Percentiles rank a stretch among this genome's conserved stretches.
Evolutionary conservation across 805 yeast species (phyloP).

Genomic region (Candida palmyrensis): DNA sequence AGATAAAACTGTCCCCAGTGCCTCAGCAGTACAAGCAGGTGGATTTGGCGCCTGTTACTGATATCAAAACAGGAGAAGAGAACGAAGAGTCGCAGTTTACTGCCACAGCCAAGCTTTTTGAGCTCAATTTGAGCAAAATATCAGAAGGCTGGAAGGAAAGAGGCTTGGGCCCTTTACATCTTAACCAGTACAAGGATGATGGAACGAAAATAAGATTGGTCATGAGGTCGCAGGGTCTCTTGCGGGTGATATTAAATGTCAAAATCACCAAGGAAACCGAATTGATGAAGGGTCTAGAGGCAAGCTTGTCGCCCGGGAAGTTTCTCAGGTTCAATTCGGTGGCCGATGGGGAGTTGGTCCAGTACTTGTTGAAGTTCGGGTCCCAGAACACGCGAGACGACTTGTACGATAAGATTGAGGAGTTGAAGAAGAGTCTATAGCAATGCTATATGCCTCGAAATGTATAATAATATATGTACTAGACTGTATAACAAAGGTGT

Average conservation of each 20-base stretch:
- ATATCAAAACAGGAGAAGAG: slow-evolving; percentile 85
- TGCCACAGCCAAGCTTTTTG: slow-evolving; percentile 75
- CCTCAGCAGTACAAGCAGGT: slow-evolving; percentile 48
- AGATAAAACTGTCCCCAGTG: slow-evolving; percentile 7
- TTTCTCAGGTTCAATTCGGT: slow-evolving; percentile 71
- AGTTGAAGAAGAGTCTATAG: slow-evolving; percentile 17
- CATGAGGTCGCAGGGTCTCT: slow-evolving; percentile 86
- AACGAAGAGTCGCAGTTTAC: slow-evolving; percentile 65
- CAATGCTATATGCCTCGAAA: neutral
- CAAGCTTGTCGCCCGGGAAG: slow-evolving; percentile 79
- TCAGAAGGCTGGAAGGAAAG: slow-evolving; percentile 91
- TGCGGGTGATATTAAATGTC: slow-evolving; percentile 76
- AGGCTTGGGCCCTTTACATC: slow-evolving; percentile 84
- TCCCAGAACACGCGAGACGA: slow-evolving; percentile 55
- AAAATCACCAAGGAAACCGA: slow-evolving; percentile 60
- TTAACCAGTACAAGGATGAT: slow-evolving; percentile 47
- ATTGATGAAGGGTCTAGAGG: slow-evolving; percentile 74
- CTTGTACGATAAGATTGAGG: slow-evolving; percentile 47
- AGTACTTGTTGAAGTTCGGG: slow-evolving; percentile 75
- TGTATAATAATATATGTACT: slow-evolving; percentile 2
- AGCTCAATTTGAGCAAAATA: slow-evolving; percentile 59
- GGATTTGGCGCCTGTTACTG: slow-evolving; percentile 51
- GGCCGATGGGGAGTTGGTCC: slow-evolving; percentile 64
- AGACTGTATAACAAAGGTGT: neutral
- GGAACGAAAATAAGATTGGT: slow-evolving; percentile 58